phyloP scores from a whole-genome alignment of 164 flowering plant species.

The Euptelea pleiosperma region DNA sequence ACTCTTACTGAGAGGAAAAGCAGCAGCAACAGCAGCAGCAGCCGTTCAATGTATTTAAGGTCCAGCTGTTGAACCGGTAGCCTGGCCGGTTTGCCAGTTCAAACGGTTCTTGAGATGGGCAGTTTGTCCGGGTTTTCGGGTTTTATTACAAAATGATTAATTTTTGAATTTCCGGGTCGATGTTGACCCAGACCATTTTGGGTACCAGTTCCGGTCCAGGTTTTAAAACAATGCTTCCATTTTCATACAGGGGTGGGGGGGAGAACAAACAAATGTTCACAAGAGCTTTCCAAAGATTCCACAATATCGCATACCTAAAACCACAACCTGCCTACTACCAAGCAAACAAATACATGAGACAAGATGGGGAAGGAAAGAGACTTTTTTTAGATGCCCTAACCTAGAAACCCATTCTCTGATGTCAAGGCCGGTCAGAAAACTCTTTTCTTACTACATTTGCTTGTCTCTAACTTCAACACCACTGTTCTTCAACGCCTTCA shows the following conservation, averaged over 20 bases:
- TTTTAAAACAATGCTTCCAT: too few species aligned
- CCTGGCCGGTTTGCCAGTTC: too few species aligned
- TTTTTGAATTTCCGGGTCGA: too few species aligned
- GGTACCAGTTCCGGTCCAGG: too few species aligned
- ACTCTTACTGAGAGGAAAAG: too few species aligned
- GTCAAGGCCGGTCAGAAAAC: background rate
- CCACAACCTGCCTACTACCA: background rate
- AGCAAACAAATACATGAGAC: background rate
- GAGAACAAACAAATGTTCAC: conserved; percentile 10
- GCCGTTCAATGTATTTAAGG: too few species aligned
- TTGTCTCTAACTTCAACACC: conserved; percentile 36
- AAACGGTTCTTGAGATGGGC: too few species aligned
- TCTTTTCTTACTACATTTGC: conserved; percentile 22
- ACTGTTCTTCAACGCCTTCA: conserved; percentile 63
- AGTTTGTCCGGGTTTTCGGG: too few species aligned
- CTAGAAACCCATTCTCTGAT: conserved; percentile 9
- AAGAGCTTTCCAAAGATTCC: conserved; percentile 2
- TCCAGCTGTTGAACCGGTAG: too few species aligned
- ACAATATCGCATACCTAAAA: conserved; percentile 9
- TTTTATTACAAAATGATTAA: too few species aligned
- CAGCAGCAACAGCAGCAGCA: too few species aligned
- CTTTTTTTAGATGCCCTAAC: conserved; percentile 2
- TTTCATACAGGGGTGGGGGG: background rate
- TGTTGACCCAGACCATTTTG: too few species aligned
- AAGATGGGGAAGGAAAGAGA: conserved; percentile 4